Evolutionary conservation across 2,329 filamentous ascomycete genomes (phyloP).

Genomic region (Trichoderma sp.): DNA sequence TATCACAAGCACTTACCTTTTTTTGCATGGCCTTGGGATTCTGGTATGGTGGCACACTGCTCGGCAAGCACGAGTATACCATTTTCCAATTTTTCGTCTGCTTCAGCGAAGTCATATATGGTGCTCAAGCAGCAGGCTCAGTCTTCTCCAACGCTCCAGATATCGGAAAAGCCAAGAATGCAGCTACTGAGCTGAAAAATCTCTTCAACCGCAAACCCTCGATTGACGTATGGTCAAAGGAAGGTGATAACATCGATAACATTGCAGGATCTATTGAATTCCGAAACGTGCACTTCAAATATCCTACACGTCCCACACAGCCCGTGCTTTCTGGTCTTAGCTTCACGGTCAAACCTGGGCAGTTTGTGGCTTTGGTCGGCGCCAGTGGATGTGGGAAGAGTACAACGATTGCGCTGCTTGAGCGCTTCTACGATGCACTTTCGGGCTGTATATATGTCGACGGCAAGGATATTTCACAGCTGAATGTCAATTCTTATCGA

Average conservation of each 20-base stretch:
- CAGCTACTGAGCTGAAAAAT: neutral
- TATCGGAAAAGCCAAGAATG: neutral
- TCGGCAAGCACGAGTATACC: neutral
- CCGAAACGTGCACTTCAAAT: conserved; percentile 63
- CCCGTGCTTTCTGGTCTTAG: conserved; percentile 48
- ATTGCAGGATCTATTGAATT: conserved; percentile 44
- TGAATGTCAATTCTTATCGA: conserved; percentile 27
- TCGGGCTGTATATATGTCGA: conserved; percentile 7
- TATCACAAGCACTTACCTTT: neutral
- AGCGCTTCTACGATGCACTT: conserved; percentile 30
- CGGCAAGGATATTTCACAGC: neutral
- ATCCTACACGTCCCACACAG: conserved; percentile 54
- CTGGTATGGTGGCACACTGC: neutral
- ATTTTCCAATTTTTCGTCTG: neutral
- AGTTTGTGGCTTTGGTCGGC: conserved; percentile 70
- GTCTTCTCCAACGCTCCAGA: neutral
- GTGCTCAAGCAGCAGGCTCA: neutral
- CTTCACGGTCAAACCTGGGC: conserved; percentile 62
- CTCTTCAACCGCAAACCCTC: neutral
- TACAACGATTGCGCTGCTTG: conserved; percentile 33
- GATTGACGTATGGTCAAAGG: neutral
- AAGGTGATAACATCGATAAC: neutral
- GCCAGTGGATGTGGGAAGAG: conserved; percentile 57
- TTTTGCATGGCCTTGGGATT: conserved; percentile 5
- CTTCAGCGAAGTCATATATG: neutral